These are phyloP conservation scores for Cyberlindnera saturnus DNA, from an alignment of 805 yeast genomes.

Conservation along the genomic window DNA sequence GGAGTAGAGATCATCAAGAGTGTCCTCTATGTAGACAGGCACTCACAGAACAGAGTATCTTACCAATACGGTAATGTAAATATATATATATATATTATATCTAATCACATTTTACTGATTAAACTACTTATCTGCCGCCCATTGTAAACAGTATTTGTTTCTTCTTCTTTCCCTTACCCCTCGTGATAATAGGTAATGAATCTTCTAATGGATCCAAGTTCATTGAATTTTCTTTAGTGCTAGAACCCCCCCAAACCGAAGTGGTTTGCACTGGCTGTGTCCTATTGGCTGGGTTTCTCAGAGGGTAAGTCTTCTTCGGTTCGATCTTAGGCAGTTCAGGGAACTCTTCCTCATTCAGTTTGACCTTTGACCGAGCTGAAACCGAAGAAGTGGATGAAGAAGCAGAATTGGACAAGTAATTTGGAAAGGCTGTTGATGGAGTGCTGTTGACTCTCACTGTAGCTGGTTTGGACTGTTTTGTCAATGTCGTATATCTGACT, in stretches of 20 bases:
- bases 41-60: slow-evolving; percentile 32
- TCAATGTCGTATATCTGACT: slow-evolving; percentile 15
- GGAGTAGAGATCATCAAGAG: slow-evolving; percentile 83
- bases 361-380: slow-evolving; percentile 11
- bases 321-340: slow-evolving; percentile 41
- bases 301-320: slow-evolving; percentile 43
- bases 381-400: slow-evolving; percentile 16
- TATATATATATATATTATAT: background rate
- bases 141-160: slow-evolving; percentile 48
- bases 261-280: background rate
- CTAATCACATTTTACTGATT: background rate
- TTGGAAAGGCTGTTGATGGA: slow-evolving; percentile 21
- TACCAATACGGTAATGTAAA: slow-evolving; percentile 18
- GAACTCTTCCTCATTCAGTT: slow-evolving; percentile 30
- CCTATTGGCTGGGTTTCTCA: slow-evolving; percentile 37
- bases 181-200: slow-evolving; percentile 13
- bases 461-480: slow-evolving; percentile 4
- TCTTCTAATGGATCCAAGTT: slow-evolving; percentile 18
- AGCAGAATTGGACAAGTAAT: slow-evolving; percentile 22
- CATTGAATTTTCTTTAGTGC: slow-evolving; percentile 5
- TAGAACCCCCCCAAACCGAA: background rate
- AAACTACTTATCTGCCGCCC: slow-evolving; percentile 31
- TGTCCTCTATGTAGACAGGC: slow-evolving; percentile 87
- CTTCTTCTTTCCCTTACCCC: slow-evolving; percentile 38
- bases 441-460: slow-evolving; percentile 11